These are phyloP conservation scores for Phytophthora capsici DNA, from an alignment of 352 stramenopile genomes.

Conservation along the genomic window DNA sequence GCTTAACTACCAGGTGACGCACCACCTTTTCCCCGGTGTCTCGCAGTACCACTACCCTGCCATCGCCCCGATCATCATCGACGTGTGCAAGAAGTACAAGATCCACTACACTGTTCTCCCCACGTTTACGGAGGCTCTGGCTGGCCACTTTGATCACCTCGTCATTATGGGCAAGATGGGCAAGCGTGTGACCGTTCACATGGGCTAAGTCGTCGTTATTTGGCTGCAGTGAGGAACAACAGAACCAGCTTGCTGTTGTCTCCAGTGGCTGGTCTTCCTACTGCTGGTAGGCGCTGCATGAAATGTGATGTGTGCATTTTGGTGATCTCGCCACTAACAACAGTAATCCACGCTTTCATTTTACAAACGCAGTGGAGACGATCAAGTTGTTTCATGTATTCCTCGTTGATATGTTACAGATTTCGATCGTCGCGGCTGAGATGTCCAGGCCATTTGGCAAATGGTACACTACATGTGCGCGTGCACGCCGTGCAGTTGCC, in stretches of 20 bases:
- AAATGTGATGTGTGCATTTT: constrained; percentile 25
- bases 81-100: constrained; percentile 94
- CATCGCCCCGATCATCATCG: constrained; percentile 93
- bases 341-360: constrained; percentile 27
- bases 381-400: neutral
- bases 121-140: constrained; percentile 79
- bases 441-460: too few relatives aligned
- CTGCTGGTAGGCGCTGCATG: constrained; percentile 8
- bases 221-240: neutral
- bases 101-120: constrained; percentile 92
- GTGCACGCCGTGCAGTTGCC: constrained; percentile 1
- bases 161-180: constrained; percentile 89
- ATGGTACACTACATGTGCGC: too few relatives aligned
- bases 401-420: too few relatives aligned
- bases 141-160: constrained; percentile 90
- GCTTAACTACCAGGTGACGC: constrained; percentile 97
- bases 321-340: constrained; percentile 12
- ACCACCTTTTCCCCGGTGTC: constrained; percentile 93
- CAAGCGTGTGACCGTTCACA: constrained; percentile 82
- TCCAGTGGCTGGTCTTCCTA: neutral
- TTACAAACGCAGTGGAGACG: constrained; percentile 11
- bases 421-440: neutral
- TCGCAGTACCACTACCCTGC: constrained; percentile 94
- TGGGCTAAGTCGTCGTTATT: constrained; percentile 65
- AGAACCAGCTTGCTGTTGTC: constrained; percentile 1